These are phyloP conservation scores for Ceratocystis cacaofunesta DNA, from an alignment of 2,329 filamentous ascomycete species.

Conservation along the genomic window DNA sequence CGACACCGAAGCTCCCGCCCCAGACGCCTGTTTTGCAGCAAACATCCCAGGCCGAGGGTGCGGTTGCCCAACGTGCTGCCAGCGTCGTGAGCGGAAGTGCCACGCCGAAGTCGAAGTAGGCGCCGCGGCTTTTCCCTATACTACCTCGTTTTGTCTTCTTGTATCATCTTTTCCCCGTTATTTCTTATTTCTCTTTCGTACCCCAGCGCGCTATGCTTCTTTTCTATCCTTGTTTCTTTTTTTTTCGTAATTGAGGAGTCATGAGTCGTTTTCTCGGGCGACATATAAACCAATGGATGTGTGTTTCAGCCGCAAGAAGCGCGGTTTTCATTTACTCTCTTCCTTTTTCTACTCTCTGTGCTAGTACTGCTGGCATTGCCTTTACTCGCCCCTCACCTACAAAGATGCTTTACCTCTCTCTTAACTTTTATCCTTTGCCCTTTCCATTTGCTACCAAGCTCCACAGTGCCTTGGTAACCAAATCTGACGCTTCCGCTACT, in stretches of 20 bases:
- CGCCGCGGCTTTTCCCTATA: not conserved
- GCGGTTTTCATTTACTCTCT: not conserved
- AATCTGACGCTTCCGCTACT: not conserved
- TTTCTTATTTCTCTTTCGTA: not conserved
- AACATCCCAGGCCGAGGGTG: constrained; percentile 2
- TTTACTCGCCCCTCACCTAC: not conserved
- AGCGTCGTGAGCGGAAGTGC: constrained; percentile 29
- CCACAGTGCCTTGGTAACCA: not conserved
- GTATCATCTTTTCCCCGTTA: not conserved
- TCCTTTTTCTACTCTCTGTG: not conserved
- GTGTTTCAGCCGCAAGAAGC: not conserved
- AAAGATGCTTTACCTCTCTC: not conserved
- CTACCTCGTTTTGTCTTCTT: not conserved
- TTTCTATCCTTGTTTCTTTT: not conserved
- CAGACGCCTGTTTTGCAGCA: constrained; percentile 4
- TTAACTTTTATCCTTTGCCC: not conserved
- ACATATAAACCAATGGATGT: not conserved
- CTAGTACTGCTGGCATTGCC: not conserved
- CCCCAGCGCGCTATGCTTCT: not conserved
- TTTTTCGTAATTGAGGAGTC: not conserved
- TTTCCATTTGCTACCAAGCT: not conserved
- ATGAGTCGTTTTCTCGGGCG: not conserved
- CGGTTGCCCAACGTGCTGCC: constrained; percentile 17
- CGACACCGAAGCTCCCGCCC: constrained; percentile 9
- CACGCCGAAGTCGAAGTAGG: constrained; percentile 22